These are phyloP conservation scores for Pythium coloratum DNA, from an alignment of 352 stramenopile genomes.

Conservation along the genomic window DNA sequence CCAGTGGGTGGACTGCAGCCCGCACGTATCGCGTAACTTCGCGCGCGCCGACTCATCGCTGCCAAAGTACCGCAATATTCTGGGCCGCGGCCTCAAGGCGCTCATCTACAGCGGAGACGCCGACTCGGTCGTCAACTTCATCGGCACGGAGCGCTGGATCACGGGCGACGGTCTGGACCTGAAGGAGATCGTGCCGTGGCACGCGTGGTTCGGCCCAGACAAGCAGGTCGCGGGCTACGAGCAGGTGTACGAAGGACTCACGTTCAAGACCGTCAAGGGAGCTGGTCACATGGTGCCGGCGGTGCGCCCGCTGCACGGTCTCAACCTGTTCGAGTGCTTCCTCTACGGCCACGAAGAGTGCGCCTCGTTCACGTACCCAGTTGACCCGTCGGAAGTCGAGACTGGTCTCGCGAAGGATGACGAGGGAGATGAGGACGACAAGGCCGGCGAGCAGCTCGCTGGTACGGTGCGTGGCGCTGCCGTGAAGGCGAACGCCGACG, in stretches of 20 bases:
- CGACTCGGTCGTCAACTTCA: slow-evolving; percentile 76
- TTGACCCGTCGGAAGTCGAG: slow-evolving; percentile 50
- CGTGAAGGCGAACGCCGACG: not conserved
- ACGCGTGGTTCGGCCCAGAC: slow-evolving; percentile 57
- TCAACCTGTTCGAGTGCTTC: slow-evolving; percentile 77
- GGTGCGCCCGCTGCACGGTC: slow-evolving; percentile 59
- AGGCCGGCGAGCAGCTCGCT: not conserved
- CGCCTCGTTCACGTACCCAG: slow-evolving; percentile 48
- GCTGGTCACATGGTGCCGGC: slow-evolving; percentile 87
- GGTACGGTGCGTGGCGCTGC: not conserved
- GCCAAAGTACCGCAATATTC: slow-evolving; percentile 61
- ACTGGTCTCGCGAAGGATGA: slow-evolving; percentile 23
- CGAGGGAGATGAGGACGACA: not conserved
- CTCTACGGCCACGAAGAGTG: slow-evolving; percentile 57
- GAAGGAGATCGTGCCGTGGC: slow-evolving; percentile 39
- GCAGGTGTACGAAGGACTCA: slow-evolving; percentile 75
- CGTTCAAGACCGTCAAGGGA: slow-evolving; percentile 90
- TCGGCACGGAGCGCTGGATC: slow-evolving; percentile 85
- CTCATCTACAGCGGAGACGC: slow-evolving; percentile 74
- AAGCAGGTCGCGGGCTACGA: slow-evolving; percentile 84
- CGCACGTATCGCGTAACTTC: slow-evolving; percentile 47
- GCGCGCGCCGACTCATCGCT: slow-evolving; percentile 49
- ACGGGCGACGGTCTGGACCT: slow-evolving; percentile 50
- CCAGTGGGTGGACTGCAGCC: slow-evolving; percentile 62
- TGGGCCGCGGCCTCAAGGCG: slow-evolving; percentile 43